Conservation (phyloP, 345 rosid species). For the Clarkia xantiana region DNA sequence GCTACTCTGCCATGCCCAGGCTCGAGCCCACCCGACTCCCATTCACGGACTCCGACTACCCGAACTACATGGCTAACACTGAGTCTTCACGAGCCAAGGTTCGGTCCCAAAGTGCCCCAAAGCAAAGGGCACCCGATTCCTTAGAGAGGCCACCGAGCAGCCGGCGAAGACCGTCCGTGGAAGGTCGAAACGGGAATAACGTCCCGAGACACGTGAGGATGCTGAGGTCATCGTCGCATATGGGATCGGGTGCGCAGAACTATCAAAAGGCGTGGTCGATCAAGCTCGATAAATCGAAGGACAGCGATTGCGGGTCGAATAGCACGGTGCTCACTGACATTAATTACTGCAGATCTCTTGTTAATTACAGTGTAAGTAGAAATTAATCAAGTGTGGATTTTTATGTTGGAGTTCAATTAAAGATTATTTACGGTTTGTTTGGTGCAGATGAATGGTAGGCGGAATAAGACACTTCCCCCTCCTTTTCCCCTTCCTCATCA, state of each 20-base stretch:
- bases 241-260: slow-evolving; percentile 41
- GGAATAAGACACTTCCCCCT: too few relatives aligned
- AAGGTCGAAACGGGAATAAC: slow-evolving; percentile 34
- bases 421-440: too few relatives aligned
- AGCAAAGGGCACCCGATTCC: slow-evolving; percentile 56
- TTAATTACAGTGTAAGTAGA: slow-evolving; percentile 27
- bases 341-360: slow-evolving; percentile 52
- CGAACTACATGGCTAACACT: slow-evolving; percentile 85
- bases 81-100: slow-evolving; percentile 65
- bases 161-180: slow-evolving; percentile 51
- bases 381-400: not conserved
- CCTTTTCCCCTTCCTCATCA: too few relatives aligned
- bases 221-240: slow-evolving; percentile 85
- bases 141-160: slow-evolving; percentile 58
- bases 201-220: slow-evolving; percentile 57
- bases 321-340: slow-evolving; percentile 60
- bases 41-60: too few relatives aligned
- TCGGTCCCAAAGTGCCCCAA: slow-evolving; percentile 74
- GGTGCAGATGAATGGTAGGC: not conserved
- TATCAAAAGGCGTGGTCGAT: slow-evolving; percentile 61
- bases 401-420: too few relatives aligned
- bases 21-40: slow-evolving; percentile 40
- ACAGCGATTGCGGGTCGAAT: slow-evolving; percentile 76
- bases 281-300: slow-evolving; percentile 68
- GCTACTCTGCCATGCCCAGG: slow-evolving; percentile 41